Evolutionary conservation across 108 stramenopile species (phyloP), one percentile per base, ranked within the genome.

Genomic region (Craspedostauros australis): DNA sequence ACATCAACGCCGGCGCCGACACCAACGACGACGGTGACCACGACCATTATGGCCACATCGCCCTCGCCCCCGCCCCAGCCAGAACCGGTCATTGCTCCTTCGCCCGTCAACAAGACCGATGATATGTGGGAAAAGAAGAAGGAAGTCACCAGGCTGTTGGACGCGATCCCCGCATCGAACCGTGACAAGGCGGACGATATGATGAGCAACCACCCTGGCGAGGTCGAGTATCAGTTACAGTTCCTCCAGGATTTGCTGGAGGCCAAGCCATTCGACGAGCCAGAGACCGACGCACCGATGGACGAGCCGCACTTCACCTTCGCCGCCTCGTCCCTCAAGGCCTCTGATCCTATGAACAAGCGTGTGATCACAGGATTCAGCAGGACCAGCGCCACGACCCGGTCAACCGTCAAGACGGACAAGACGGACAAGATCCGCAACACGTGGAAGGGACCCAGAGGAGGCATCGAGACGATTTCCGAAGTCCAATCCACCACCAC

Each of bases 371-470:
- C 66, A 1, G 53, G 38, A 45, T 24, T 47, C 23, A 60, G 66
- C 39, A 59, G 48, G 47, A 47, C 65, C 11, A 63, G 55, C 59
- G 56, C 51, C 5, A 33, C 22, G 18, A 57, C 62, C 32, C 37
- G 38, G 18, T 64, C 53, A 1, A 52, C 63, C 31, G 34, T 39
- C n/a, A 20, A 46, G 26, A 72, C 70, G 18, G 62, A 64, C 22
- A 59, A 65, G 38, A 66, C 73, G 20, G 60, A 74, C 40, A 40
- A 50, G 9, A 59, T 68, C 44, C 42, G 40, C 29, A 74, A 74
- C 52, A 63, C 57, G 12, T 21, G 19, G 11, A 50, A 42, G 15
- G 55, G 55, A 2, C 33, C 23, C 3, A 27, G 38, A 3, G 38
- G 26, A 8, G 16, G 18, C 25, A 32, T 68, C 22, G 60, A 29